Conservation (phyloP, 805 yeast species). For the Saccharomycopsis capsularis region DNA sequence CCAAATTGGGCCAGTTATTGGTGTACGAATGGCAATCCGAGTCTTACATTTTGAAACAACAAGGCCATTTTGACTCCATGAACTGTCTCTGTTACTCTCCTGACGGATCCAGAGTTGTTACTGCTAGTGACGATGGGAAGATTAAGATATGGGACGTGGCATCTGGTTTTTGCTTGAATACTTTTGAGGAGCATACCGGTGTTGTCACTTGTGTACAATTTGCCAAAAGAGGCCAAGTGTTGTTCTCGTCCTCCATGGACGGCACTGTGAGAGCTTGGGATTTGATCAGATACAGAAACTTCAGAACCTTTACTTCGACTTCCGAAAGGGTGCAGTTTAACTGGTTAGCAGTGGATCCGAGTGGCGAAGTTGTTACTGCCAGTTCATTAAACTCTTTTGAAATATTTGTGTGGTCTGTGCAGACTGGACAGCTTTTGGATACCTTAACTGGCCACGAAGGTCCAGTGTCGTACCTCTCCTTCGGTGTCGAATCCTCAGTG, state of each 20-base stretch:
- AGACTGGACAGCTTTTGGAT: conserved; percentile 87
- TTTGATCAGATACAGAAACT: conserved; percentile 83
- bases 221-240: conserved; percentile 75
- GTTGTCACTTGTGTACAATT: conserved; percentile 84
- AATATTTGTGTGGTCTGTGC: conserved; percentile 95
- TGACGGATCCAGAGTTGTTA: conserved; percentile 86
- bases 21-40: conserved; percentile 99
- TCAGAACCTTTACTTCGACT: conserved; percentile 90
- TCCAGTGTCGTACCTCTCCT: conserved; percentile 81
- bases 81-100: conserved; percentile 85
- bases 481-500: conserved; percentile 68
- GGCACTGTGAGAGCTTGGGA: conserved; percentile 99
- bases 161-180: conserved; percentile 87
- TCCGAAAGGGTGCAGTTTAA: conserved; percentile 73
- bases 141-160: conserved; percentile 93
- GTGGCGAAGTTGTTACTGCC: conserved; percentile 95
- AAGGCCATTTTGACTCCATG: conserved; percentile 91
- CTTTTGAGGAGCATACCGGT: conserved; percentile 77
- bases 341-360: conserved; percentile 89
- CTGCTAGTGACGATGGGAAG: conserved; percentile 95
- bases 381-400: conserved; percentile 87
- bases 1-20: conserved; percentile 82
- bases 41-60: conserved; percentile 89
- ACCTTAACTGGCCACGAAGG: conserved; percentile 91
- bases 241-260: conserved; percentile 87